Evolutionary conservation across 106 monocot species (phyloP).

Genomic region (Vanilla planifolia): DNA sequence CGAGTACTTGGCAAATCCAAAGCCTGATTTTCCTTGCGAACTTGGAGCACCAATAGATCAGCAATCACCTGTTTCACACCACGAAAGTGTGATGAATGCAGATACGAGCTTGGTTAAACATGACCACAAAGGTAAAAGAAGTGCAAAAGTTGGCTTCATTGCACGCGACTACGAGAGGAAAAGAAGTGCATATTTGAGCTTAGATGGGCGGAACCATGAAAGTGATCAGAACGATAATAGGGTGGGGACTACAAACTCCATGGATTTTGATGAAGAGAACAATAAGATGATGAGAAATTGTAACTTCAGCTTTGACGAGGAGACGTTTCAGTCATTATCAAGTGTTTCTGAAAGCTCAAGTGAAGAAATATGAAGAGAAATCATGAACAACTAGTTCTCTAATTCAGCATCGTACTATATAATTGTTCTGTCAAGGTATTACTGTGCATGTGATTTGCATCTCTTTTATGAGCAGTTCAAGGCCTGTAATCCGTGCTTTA

Average conservation of each 20-base stretch:
- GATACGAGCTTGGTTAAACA: neutral
- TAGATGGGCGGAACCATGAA: neutral
- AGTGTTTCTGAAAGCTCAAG: neutral
- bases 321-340: constrained; percentile 1
- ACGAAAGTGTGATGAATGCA: neutral
- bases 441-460: too few species aligned
- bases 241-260: neutral
- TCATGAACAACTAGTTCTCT: too few species aligned
- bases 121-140: neutral
- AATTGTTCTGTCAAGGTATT: too few species aligned
- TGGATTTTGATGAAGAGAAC: neutral
- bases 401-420: too few species aligned
- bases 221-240: neutral
- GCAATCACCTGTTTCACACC: neutral
- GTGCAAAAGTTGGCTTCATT: too few species aligned
- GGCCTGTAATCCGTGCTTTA: too few species aligned
- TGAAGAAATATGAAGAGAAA: too few species aligned
- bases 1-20: constrained; percentile 20
- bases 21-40: neutral
- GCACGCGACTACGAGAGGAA: too few species aligned
- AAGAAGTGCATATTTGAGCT: neutral
- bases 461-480: too few species aligned
- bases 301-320: constrained; percentile 1
- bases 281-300: neutral
- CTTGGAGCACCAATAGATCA: neutral